Base-by-base conservation (phyloP, 1,139 yeast species). In the Yamadazyma dushanensis region DNA sequence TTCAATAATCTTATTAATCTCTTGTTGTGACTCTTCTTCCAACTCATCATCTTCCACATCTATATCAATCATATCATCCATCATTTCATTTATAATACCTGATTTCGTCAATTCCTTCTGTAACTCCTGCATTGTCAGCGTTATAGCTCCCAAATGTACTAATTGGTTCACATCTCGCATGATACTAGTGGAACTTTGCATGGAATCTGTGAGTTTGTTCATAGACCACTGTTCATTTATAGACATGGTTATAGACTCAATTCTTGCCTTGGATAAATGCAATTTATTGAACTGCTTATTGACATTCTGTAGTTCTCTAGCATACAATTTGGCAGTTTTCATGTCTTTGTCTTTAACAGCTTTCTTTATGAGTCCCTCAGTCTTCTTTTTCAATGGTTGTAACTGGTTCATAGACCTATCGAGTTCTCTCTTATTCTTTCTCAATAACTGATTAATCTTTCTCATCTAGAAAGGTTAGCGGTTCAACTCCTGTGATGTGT, bases 21-120 rank as follows among this genome's bases (percentile, higher is more conserved):
- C 94, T 26, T 80, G 87, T 46, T 83, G 88, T 2, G 83, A 82
- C 42, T 79, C 83, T 34, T 76, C 79, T 36, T 83, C 82, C 43
- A 78, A 73, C 40, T 83, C 87, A 28, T 72, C 83, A 37, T 81
- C 70, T 29, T 62, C 88, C 35, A 73, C 78, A 27, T 82, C 70
- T 37, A 75, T 63, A 44, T 90, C 97, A 40, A 92, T 69, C 51
- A 88, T 80, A 54, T 94, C 98, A 39, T 86, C 89, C 59, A 90
- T 81, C 97, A 94, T 92, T 56, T 94, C 98, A 49, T 86, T 89
- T 42, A 94, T 89, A 33, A 94, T 77, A 0, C 98, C 98, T 3
- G 96, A 80, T 57, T 84, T 86, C 78, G 86, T 82, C 54, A 94
- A 72, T 59, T 94, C 98, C 54, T 78, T 83, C 43, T 92, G 85